These are phyloP conservation scores for Auricularia auricula-judae DNA, from an alignment of 768 basidiomycete species.

Conservation along the genomic window DNA sequence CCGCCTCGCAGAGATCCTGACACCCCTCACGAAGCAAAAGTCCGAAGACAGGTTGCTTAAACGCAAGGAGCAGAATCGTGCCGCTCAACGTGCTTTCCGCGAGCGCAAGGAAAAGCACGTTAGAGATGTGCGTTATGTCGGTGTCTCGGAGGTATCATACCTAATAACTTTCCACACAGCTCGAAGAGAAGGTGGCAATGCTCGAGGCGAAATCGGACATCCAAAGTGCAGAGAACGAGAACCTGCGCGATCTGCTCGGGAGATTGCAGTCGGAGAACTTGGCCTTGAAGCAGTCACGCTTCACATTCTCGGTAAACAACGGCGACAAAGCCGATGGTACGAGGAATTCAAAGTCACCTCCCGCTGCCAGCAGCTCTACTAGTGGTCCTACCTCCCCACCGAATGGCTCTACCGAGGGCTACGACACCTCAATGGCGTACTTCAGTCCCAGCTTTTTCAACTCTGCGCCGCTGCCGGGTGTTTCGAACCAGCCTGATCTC, in stretches of 20 bases:
- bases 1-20: conserved; percentile 3
- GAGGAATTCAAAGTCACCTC: conserved; percentile 9
- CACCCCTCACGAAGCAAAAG: neutral
- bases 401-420: conserved; percentile 2
- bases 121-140: conserved; percentile 63
- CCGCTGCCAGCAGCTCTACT: conserved; percentile 17
- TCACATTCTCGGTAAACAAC: conserved; percentile 61
- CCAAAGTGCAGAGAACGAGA: conserved; percentile 71
- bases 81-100: conserved; percentile 93
- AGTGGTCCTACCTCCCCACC: conserved; percentile 11
- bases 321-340: conserved; percentile 2
- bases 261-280: conserved; percentile 84
- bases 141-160: neutral
- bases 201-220: conserved; percentile 75
- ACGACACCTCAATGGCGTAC: conserved; percentile 2
- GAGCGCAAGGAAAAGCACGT: conserved; percentile 97
- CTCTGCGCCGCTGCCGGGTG: conserved; percentile 13
- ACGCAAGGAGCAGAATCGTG: conserved; percentile 94
- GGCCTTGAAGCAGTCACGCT: conserved; percentile 65
- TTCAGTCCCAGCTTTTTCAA: conserved; percentile 14
- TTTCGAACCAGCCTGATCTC: conserved; percentile 42
- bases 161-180: conserved; percentile 28
- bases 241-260: conserved; percentile 73
- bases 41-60: conserved; percentile 50
- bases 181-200: conserved; percentile 84